Conservation (phyloP, 2,329 filamentous ascomycete species). For the Neonectria faginata region DNA sequence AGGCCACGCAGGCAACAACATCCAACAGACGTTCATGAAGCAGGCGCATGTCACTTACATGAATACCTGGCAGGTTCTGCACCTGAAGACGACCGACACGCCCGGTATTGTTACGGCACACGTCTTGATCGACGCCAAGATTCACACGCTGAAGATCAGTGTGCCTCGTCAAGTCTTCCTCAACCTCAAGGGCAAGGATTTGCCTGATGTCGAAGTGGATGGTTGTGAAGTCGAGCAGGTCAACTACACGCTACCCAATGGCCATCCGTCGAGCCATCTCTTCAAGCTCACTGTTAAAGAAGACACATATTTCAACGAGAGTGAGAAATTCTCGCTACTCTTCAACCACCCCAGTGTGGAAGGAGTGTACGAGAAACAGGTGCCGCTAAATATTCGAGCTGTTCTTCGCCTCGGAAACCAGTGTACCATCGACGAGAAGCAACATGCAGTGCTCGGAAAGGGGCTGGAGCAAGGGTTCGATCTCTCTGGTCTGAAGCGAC, state of each 20-base stretch:
- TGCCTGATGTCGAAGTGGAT: conserved; percentile 88
- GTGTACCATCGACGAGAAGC: conserved; percentile 92
- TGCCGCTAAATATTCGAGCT: conserved; percentile 87
- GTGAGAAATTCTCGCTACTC: conserved; percentile 82
- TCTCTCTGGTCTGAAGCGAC: conserved; percentile 77
- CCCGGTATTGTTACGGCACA: conserved; percentile 90
- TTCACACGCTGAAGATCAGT: conserved; percentile 88
- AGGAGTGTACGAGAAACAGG: conserved; percentile 94
- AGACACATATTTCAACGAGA: conserved; percentile 85
- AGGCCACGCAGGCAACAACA: conserved; percentile 61
- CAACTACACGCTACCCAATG: conserved; percentile 92
- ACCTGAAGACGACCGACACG: conserved; percentile 83
- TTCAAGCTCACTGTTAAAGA: conserved; percentile 95
- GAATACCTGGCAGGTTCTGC: conserved; percentile 94
- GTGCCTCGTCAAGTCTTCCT: conserved; percentile 91
- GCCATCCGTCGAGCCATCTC: conserved; percentile 91
- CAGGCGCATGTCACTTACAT: conserved; percentile 92
- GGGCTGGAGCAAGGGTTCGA: conserved; percentile 96
- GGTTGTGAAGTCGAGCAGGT: conserved; percentile 93
- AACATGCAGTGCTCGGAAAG: conserved; percentile 90
- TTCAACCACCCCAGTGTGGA: conserved; percentile 96
- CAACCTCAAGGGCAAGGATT: conserved; percentile 86
- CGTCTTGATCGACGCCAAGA: conserved; percentile 91
- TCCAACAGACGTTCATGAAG: conserved; percentile 83
- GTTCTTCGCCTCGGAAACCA: conserved; percentile 89